A percentile compares a stretch with the other conserved stretches of the same genome.
Evolutionary conservation across 257 asterid species (phyloP).

Genomic region (Lithospermum erythrorhizon): DNA sequence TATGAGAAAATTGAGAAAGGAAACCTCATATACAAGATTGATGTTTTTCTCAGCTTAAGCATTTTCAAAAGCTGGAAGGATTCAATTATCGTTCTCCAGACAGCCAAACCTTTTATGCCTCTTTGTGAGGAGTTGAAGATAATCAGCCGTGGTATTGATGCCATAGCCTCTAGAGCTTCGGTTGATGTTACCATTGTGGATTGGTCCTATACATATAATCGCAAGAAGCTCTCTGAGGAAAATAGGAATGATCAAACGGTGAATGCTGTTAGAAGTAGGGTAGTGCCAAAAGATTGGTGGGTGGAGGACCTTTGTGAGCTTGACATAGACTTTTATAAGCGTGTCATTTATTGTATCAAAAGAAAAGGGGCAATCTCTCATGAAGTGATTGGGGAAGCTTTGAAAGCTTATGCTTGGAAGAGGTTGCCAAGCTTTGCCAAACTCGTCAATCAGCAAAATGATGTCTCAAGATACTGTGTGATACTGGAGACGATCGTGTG

Average conservation of each 20-base stretch:
- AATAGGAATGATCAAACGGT: constrained; percentile 46
- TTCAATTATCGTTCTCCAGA: constrained; percentile 75
- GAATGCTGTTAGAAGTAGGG: constrained; percentile 46
- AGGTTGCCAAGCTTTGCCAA: constrained; percentile 61
- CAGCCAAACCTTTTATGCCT: constrained; percentile 47
- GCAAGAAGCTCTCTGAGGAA: constrained; percentile 63
- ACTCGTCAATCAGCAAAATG: constrained; percentile 38
- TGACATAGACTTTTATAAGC: constrained; percentile 63
- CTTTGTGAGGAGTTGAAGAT: constrained; percentile 69
- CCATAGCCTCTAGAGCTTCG: constrained; percentile 72
- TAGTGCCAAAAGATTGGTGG: constrained; percentile 91
- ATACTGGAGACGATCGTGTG: constrained; percentile 57
- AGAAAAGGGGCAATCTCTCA: constrained; percentile 37
- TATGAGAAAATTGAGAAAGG: constrained; percentile 74
- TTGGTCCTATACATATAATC: constrained; percentile 81
- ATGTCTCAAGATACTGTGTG: constrained; percentile 35
- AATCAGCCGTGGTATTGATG: constrained; percentile 61
- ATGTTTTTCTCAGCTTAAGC: constrained; percentile 72
- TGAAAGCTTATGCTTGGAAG: constrained; percentile 73
- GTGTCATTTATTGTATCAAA: constrained; percentile 41
- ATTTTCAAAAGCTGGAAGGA: constrained; percentile 93
- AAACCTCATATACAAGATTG: constrained; percentile 73
- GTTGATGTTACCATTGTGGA: constrained; percentile 76
- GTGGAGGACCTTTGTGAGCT: constrained; percentile 85
- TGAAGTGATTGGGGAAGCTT: constrained; percentile 81